Base-by-base conservation (phyloP, 2,329 filamentous ascomycete species). In the Cercospora sp. region DNA sequence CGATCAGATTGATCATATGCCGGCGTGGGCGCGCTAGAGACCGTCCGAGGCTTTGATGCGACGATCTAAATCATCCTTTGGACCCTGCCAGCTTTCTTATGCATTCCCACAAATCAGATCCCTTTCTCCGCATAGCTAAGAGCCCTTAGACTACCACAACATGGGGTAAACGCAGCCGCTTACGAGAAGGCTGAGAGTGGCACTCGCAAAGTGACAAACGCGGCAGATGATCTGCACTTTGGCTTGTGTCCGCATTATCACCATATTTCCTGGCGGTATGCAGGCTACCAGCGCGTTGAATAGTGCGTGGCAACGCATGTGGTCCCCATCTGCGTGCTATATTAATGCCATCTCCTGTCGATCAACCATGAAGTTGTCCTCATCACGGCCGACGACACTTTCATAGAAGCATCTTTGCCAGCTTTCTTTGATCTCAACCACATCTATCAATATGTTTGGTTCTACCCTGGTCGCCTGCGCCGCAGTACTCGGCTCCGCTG, bases 11-110 rank as follows among this genome's bases (percentile, higher is more conserved):
- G 49, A 28, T 16, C 49, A 55, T 16, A 28, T 55, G 49, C 49
- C 49, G 49, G 49, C 37, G 37, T 55, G 24, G 49, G 49, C 49
- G 49, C 49, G 49, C 49, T 55, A 55, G 24, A 55, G 9, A 24
- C 49, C 24, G 49, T 55, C 49, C 49, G 49, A 55, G 49, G 49
- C 24, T 55, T 55, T 26, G 26, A 16, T 24, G 49, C 49, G 49
- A n/a, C 49, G 49, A 55, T 55, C 49, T 28, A 55, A 28, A 55
- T 30, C 49, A 55, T 55, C 49, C 49, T 55, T 55, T n/a, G 24
- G 49, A 55, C 49, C 49, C 49, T 55, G 24, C 49, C 16, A 28
- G 49, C 8, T 16, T n/a, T n/a, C 12, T 28, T 55, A 55, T 55
- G 24, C 49, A 55, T 55, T 55, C 24, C 49, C 49, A 55, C 49